Percentiles rank a stretch among this genome's conserved stretches.
These are phyloP conservation scores for Sporothrix brasiliensis DNA, from an alignment of 2,329 filamentous ascomycete species.

Conservation along the genomic window DNA sequence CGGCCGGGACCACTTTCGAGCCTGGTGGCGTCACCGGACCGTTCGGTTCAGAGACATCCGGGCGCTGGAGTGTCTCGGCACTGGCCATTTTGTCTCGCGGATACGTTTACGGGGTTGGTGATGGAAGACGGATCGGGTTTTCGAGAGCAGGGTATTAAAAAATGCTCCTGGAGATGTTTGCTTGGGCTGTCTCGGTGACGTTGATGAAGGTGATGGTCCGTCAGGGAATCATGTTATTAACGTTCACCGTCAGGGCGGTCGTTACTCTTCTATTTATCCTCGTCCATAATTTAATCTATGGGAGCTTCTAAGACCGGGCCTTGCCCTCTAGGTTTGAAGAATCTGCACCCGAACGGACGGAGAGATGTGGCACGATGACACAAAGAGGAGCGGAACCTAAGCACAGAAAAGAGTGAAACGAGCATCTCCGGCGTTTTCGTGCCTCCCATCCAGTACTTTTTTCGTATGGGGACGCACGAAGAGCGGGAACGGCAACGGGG, in stretches of 20 bases:
- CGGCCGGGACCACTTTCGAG: conserved; percentile 39
- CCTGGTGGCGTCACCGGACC: not conserved
- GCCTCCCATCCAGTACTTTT: not conserved
- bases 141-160: no score
- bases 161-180: no score
- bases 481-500: conserved; percentile 8
- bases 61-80: not conserved
- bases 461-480: not conserved
- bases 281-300: not conserved
- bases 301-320: not conserved
- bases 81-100: not conserved
- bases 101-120: no score
- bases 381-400: not conserved
- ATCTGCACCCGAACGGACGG: not conserved
- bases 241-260: not conserved
- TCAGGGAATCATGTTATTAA: not conserved
- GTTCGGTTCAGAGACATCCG: not conserved
- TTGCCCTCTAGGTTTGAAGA: not conserved
- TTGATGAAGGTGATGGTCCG: not conserved
- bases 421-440: conserved; percentile 32
- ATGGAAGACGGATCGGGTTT: no score
- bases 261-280: conserved; percentile 27
- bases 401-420: not conserved
- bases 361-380: conserved; percentile 23
- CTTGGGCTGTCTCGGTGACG: not conserved